Evolutionary conservation across 163 green algal genomes (phyloP), one percentile per base, ranked within the genome.

Genomic region (Scenedesmus sp.): DNA sequence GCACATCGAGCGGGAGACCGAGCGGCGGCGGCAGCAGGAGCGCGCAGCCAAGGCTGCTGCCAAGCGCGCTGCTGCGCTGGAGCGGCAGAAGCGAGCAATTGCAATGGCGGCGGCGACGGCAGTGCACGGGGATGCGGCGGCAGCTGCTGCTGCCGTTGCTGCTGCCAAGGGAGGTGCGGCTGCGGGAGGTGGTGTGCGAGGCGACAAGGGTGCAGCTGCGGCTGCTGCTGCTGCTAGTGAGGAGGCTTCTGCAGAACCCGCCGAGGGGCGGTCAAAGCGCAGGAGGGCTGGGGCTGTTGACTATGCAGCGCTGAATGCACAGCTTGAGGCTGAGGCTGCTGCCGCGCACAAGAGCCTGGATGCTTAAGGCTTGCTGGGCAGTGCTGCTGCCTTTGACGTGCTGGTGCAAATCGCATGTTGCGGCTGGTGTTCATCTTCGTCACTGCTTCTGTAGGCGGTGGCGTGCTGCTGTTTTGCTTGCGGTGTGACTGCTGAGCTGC

Each of bases 261-360:
- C 61, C 44, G 88, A 90, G 20, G 86, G 68, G 20, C 85, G 85
- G 46, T 84, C 86, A 16, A 94, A 95, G 73, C 91, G 95, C 70
- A 92, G 97, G 37, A 87, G 95, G 35, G 85, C 94, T 3, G 93
- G 42, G 15, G 44, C 91, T 2, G 96, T 98, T 35, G 97, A 99
- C 86, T 99, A 99, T 92, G 94, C 95, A 10, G 95, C 95, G 0
- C 89, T 99, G 12, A 98, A 99, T 88, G 94, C 94, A 53, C 84
- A 97, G 91, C 86, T 99, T 5, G 94, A 98, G 86, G 93, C 91
- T 44, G 96, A 98, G 85, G 81, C 81, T 35, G 70, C 33, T 16
- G 81, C 44, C 33, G 81, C 61, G 73, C 37, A 49, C 20, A 49
- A 88, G 83, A 0, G 9, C 13, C 43, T 81, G 15, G 73, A 46